Conservation (phyloP, 352 stramenopile genomes). For the Pythium rhizo-oryzae region DNA sequence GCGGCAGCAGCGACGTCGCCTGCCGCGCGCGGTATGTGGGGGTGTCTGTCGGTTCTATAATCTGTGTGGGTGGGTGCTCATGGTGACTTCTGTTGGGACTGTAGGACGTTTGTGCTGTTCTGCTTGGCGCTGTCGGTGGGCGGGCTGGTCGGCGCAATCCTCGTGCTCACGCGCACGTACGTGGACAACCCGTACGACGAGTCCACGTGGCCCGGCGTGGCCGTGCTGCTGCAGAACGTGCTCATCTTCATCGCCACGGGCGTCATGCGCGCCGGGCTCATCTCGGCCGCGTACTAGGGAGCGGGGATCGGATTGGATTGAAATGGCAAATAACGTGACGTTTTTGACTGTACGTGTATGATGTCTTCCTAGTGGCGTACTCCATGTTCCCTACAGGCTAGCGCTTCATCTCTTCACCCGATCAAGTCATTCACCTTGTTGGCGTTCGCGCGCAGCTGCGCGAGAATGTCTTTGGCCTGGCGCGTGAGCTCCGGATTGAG, state of each 20-base stretch:
- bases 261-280: constrained; percentile 54
- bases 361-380: too few species aligned
- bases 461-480: constrained; percentile 63
- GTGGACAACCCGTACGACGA: constrained; percentile 58
- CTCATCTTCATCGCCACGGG: constrained; percentile 60
- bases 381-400: not conserved
- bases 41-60: too few species aligned
- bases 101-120: constrained; percentile 55
- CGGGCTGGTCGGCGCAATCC: constrained; percentile 46
- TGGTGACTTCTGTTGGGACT: not conserved
- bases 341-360: too few species aligned
- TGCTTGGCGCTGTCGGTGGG: constrained; percentile 49
- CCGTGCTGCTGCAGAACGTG: constrained; percentile 64
- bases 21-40: constrained; percentile 42
- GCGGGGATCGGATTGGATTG: not conserved
- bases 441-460: constrained; percentile 60
- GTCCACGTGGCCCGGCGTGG: constrained; percentile 57
- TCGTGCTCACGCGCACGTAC: constrained; percentile 67
- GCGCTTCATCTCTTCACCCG: constrained; percentile 8
- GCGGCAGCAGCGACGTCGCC: constrained; percentile 41
- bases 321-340: too few species aligned
- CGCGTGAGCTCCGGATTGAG: constrained; percentile 57
- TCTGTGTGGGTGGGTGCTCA: not conserved
- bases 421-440: constrained; percentile 83
- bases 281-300: constrained; percentile 30